Percentiles rank a stretch among this genome's conserved stretches.
Evolutionary conservation across 2,329 filamentous ascomycete species (phyloP).

Genomic region (Metarhizium brunneum): DNA sequence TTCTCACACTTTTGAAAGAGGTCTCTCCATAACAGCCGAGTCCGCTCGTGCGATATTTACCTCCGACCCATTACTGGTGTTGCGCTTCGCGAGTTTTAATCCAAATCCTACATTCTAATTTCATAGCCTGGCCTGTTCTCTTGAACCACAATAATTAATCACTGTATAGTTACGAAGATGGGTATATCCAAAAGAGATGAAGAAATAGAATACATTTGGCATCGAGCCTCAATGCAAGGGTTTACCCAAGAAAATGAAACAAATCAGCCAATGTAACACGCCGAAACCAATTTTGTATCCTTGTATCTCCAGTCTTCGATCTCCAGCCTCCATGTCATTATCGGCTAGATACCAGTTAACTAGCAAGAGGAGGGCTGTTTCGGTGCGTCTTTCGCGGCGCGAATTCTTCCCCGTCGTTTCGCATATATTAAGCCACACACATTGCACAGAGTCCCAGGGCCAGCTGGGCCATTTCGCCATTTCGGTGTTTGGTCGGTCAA

Average conservation of each 20-base stretch:
- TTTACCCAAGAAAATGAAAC: too few species aligned
- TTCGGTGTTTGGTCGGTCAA: slow-evolving; percentile 68
- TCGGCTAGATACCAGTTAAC: neutral
- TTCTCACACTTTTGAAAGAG: too few species aligned
- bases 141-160: too few species aligned
- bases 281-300: neutral
- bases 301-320: neutral
- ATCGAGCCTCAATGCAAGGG: neutral
- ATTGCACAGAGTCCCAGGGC: slow-evolving; percentile 63
- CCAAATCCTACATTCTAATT: too few species aligned
- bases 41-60: too few species aligned
- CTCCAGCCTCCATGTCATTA: neutral
- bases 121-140: too few species aligned
- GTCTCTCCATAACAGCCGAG: too few species aligned
- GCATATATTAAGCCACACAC: slow-evolving; percentile 53
- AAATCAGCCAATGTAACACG: neutral
- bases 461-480: slow-evolving; percentile 66
- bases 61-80: too few species aligned
- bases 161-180: too few species aligned
- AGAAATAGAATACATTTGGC: neutral
- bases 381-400: neutral
- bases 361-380: slow-evolving; percentile 5
- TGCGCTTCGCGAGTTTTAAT: too few species aligned
- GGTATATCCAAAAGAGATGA: too few species aligned
- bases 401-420: slow-evolving; percentile 12